Base-by-base conservation (phyloP, 108 stramenopile genomes). In the Nannochloropsis oceanica region DNA sequence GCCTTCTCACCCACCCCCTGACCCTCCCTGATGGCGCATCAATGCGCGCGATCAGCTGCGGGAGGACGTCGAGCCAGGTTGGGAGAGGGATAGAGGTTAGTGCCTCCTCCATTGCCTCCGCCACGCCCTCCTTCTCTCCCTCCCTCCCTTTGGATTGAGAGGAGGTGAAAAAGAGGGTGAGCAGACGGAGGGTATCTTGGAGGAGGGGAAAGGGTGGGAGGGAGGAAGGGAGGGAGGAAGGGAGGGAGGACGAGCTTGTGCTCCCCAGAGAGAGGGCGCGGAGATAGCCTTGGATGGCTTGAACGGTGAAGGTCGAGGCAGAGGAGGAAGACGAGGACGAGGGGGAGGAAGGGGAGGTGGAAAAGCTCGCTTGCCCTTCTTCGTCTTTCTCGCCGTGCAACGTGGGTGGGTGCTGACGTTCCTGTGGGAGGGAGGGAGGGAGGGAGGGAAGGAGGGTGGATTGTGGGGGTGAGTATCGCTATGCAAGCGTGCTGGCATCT, bases 121-220 rank as follows among this genome's bases (percentile, higher is more conserved):
- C 25, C 82, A 90, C 88, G 44, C 50, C 50, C 11, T 87, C 86
- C 43, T 81, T 79, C 25, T 43, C 83, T 13, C 86, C 88, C 46
- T 50, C 46, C 46, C 14, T 50, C 13, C 46, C 46, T 14, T 14
- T 14, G 13, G 46, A 14, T 14, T 14, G 13, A 14, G 46, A 12
- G 83, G 89, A 84, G 25, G 82, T 84, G 59, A 89, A 90, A 88
- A 85, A 88, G 8, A 90, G 86, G 42, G 88, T 89, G 25, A 90
- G 44, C 25, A 90, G 83, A 9, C 90, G 86, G n/a, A 90, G 83
- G 18, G 90, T 90, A 43, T 90, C 90, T 86, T 90, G 88, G 13
- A 43, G 18, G 80, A 27, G 13, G 50, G 42, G 27, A 73, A n/a
- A 50, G 46, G 46, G 46, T 14, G 14, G 46, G 46, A 14, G 13